Percentiles rank a stretch among this genome's conserved stretches.
These are phyloP conservation scores for Pythium chondricola DNA, from an alignment of 352 stramenopile species.

Conservation along the genomic window DNA sequence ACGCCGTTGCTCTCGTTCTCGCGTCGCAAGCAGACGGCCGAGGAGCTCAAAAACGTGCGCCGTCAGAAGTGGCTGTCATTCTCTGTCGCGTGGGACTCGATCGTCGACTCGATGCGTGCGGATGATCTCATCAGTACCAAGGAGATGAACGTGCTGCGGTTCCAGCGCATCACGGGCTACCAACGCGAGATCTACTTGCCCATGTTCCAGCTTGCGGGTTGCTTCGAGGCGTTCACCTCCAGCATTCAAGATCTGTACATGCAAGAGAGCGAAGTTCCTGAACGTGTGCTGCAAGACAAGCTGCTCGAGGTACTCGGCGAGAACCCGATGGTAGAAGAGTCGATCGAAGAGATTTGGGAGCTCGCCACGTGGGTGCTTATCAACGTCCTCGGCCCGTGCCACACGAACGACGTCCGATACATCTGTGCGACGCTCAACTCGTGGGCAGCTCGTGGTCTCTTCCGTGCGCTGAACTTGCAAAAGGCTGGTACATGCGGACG, in stretches of 20 bases:
- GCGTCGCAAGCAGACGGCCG: conserved; percentile 69
- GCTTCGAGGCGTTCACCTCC: conserved; percentile 90
- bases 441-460: conserved; percentile 72
- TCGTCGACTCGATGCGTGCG: conserved; percentile 94
- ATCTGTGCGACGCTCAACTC: conserved; percentile 83
- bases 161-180: conserved; percentile 94
- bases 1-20: conserved; percentile 83
- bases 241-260: conserved; percentile 70
- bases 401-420: conserved; percentile 92
- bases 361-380: conserved; percentile 93
- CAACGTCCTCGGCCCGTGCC: conserved; percentile 91
- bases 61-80: conserved; percentile 99
- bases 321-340: conserved; percentile 82
- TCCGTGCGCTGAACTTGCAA: conserved; percentile 70
- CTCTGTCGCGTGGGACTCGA: conserved; percentile 95
- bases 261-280: conserved; percentile 47
- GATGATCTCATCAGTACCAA: conserved; percentile 90
- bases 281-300: conserved; percentile 75
- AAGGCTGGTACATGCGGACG: conserved; percentile 57
- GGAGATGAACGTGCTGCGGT: conserved; percentile 90
- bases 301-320: conserved; percentile 75
- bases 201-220: conserved; percentile 96
- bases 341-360: conserved; percentile 97
- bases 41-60: conserved; percentile 86
- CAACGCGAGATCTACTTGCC: conserved; percentile 97